Evolutionary conservation across 345 rosid genomes (phyloP).

Genomic region (Barbarea vulgaris): DNA sequence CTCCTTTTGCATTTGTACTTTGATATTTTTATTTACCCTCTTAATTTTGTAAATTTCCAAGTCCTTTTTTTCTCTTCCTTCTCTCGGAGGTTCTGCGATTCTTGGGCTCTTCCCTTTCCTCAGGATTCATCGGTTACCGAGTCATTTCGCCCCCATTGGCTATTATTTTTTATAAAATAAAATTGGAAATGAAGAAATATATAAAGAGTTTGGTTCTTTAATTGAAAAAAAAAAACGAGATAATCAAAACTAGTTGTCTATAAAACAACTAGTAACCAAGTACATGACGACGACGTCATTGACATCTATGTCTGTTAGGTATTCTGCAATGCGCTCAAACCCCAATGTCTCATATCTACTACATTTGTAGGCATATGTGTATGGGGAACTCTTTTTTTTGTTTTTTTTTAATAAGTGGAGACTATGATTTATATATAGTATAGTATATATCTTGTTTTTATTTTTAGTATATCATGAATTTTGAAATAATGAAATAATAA

Average conservation of each 20-base stretch:
- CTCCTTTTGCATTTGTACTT: conserved; percentile 16
- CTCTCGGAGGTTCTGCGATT: conserved; percentile 33
- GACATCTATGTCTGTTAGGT: conserved; percentile 38
- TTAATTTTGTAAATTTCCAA: not conserved
- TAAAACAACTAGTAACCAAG: conserved; percentile 34
- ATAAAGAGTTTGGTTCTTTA: conserved; percentile 17
- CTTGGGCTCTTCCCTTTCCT: conserved; percentile 33
- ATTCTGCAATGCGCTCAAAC: conserved; percentile 34
- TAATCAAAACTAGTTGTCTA: conserved; percentile 24
- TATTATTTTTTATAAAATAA: not conserved
- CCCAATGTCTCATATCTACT: conserved; percentile 33
- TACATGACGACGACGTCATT: conserved; percentile 42
- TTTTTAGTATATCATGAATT: not conserved
- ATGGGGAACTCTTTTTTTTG: conserved; percentile 27
- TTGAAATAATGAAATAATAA: not conserved
- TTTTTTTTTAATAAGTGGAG: not conserved
- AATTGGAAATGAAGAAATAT: not conserved
- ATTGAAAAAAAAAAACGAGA: conserved; percentile 1
- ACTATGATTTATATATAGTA: too few relatives aligned
- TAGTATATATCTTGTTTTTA: not conserved
- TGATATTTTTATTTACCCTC: not conserved
- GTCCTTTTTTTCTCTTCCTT: conserved; percentile 18
- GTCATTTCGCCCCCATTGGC: conserved; percentile 37
- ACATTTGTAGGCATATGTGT: conserved; percentile 10
- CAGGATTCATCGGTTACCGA: conserved; percentile 36